Evolutionary conservation across 106 monocot genomes (phyloP).

Genomic region (Dactylorhiza incarnata): DNA sequence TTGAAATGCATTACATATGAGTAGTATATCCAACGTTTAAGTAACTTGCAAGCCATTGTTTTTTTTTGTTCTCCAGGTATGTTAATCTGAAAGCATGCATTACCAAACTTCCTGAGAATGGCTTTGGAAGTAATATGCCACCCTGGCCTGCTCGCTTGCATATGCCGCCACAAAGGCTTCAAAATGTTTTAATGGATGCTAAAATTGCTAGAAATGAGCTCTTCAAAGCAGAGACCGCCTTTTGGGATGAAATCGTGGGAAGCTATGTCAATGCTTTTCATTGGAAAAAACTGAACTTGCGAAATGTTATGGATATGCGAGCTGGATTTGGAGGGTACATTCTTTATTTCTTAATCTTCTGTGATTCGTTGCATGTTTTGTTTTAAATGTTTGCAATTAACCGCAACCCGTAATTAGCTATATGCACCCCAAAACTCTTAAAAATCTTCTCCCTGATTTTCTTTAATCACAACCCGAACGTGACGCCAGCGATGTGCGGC

Average conservation of each 20-base stretch:
- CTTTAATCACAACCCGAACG: too few species aligned
- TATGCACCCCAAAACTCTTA: too few species aligned
- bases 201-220: conserved; percentile 63
- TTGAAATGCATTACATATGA: not conserved
- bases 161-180: conserved; percentile 62
- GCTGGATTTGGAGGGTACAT: conserved; percentile 95
- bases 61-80: conserved; percentile 42
- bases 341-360: conserved; percentile 4
- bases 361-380: not conserved
- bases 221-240: conserved; percentile 63
- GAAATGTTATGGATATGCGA: conserved; percentile 96
- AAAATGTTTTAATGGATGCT: conserved; percentile 76
- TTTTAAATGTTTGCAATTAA: not conserved
- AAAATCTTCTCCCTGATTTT: too few species aligned
- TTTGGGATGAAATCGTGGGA: conserved; percentile 60
- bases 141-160: conserved; percentile 74
- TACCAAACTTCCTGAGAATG: conserved; percentile 65
- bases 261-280: conserved; percentile 43
- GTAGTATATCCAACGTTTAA: not conserved
- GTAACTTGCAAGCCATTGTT: not conserved
- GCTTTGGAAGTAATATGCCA: conserved; percentile 51
- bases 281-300: conserved; percentile 55
- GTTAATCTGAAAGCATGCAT: conserved; percentile 73
- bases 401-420: too few species aligned
- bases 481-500: too few species aligned